phyloP scores from a whole-genome alignment of 768 basidiomycete species.

The Tephrocybe sp. region DNA sequence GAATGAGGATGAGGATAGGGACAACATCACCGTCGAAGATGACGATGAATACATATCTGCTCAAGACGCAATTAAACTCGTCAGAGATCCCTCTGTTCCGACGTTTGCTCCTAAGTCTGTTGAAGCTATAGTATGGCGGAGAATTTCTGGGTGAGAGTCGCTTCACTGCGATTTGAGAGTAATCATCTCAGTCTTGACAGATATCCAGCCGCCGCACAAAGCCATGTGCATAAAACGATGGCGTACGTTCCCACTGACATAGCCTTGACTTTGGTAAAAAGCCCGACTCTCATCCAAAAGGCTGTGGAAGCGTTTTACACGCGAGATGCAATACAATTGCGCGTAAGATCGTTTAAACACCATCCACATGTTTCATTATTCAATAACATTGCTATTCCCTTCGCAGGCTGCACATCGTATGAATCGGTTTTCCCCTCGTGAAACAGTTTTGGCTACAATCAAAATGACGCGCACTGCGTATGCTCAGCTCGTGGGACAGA shows the following conservation, averaged over 20 bases:
- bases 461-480: constrained; percentile 89
- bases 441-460: constrained; percentile 60
- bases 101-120: constrained; percentile 64
- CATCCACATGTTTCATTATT: not conserved
- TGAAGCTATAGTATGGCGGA: constrained; percentile 66
- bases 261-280: constrained; percentile 63
- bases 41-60: constrained; percentile 54
- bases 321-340: constrained; percentile 85
- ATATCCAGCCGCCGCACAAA: constrained; percentile 65
- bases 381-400: not conserved
- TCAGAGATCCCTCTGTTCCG: constrained; percentile 50
- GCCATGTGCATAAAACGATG: constrained; percentile 76
- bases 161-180: not conserved
- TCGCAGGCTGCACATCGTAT: constrained; percentile 82
- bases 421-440: constrained; percentile 82
- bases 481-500: constrained; percentile 90
- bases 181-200: constrained; percentile 31
- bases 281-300: constrained; percentile 76
- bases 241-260: constrained; percentile 82
- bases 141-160: constrained; percentile 59
- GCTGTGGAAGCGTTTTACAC: constrained; percentile 95
- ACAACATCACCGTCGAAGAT: constrained; percentile 25
- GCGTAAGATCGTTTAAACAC: constrained; percentile 52
- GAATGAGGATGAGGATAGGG: constrained; percentile 54
- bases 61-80: constrained; percentile 62